A percentile compares a stretch with the other conserved stretches of the same genome.
Conservation (phyloP, 202 grass and related monocot species). For the Panicum hallii region DNA sequence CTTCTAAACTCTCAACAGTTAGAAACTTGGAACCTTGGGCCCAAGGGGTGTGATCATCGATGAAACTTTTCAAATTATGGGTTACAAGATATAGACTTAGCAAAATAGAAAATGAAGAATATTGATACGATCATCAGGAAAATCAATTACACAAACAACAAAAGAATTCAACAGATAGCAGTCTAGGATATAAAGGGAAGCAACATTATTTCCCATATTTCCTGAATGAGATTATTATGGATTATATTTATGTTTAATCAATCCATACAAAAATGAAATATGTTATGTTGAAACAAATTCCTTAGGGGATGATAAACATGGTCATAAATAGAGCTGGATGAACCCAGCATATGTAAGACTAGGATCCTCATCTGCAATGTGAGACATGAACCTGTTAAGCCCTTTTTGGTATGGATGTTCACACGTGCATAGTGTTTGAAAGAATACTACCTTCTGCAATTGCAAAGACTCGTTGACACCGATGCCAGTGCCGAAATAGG, state of each 20-base stretch:
- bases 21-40: background rate
- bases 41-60: background rate
- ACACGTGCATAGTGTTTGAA: background rate
- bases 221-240: background rate
- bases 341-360: constrained; percentile 12
- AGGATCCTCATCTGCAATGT: constrained; percentile 24
- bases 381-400: constrained; percentile 20
- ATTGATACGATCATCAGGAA: too few species aligned
- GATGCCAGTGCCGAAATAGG: constrained; percentile 47
- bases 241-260: background rate
- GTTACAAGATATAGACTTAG: too few species aligned
- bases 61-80: too few species aligned
- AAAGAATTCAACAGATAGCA: background rate
- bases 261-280: constrained; percentile 22
- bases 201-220: background rate
- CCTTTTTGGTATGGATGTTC: background rate
- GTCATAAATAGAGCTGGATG: constrained; percentile 1
- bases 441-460: constrained; percentile 63
- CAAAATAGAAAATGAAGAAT: too few species aligned
- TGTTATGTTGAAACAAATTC: constrained; percentile 18
- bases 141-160: background rate
- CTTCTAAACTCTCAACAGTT: background rate
- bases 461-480: constrained; percentile 71
- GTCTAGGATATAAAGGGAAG: constrained; percentile 6
- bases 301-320: background rate